These are phyloP conservation scores for Cyberlindnera galapagoensis DNA, from an alignment of 805 yeast genomes.

Conservation along the genomic window DNA sequence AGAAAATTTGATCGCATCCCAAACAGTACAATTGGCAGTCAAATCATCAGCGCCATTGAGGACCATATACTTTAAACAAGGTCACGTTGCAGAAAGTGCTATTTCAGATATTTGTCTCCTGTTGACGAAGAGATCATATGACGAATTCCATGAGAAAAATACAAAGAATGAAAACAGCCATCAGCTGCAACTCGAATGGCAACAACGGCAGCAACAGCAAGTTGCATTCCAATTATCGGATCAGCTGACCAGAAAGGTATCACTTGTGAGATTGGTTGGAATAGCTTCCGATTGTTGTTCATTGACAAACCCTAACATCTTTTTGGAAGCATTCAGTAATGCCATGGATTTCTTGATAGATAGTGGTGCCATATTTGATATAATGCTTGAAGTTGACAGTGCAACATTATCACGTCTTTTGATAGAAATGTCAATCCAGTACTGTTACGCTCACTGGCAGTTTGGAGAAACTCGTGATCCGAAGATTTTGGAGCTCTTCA, in stretches of 20 bases:
- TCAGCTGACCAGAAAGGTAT: constrained; percentile 23
- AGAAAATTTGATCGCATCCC: neutral
- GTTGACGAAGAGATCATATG: neutral
- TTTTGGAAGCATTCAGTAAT: constrained; percentile 30
- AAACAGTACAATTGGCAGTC: constrained; percentile 2
- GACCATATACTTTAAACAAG: constrained; percentile 17
- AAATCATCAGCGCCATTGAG: constrained; percentile 8
- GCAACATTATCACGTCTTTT: constrained; percentile 25
- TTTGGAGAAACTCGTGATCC: constrained; percentile 19
- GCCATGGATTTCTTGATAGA: constrained; percentile 36
- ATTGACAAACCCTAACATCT: constrained; percentile 32
- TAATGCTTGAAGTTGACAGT: constrained; percentile 20
- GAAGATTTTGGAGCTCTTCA: constrained; percentile 20
- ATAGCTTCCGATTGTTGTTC: constrained; percentile 27
- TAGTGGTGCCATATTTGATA: constrained; percentile 28
- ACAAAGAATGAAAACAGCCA: too few relatives aligned
- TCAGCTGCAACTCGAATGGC: too few relatives aligned
- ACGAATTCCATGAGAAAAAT: neutral
- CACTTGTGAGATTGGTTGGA: constrained; percentile 27
- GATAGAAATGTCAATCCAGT: constrained; percentile 36
- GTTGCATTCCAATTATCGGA: constrained; percentile 15
- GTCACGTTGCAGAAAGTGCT: constrained; percentile 23
- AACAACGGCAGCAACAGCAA: too few relatives aligned
- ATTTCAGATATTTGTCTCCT: constrained; percentile 19
- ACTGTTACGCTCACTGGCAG: constrained; percentile 41